Percentiles rank a stretch among this genome's conserved stretches.
Conservation (phyloP, 805 yeast genomes). For the Metschnikowia drakensbergensis region DNA sequence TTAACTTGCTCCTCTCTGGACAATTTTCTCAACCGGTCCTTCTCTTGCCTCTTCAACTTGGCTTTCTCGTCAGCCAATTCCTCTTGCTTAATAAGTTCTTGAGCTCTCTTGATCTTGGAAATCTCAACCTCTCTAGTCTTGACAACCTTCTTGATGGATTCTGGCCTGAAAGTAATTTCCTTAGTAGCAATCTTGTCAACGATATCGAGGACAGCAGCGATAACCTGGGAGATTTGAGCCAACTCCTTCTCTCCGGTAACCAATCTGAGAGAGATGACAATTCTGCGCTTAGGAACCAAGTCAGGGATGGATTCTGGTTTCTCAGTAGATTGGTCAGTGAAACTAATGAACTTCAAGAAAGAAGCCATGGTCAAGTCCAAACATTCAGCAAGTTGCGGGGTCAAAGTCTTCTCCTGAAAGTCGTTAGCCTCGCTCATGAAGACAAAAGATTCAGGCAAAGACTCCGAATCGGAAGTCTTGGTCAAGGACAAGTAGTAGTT, state of each 20-base stretch:
- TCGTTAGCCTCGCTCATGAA: conserved; percentile 89
- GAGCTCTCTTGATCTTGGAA: conserved; percentile 62
- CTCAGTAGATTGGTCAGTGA: conserved; percentile 79
- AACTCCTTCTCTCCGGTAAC: conserved; percentile 50
- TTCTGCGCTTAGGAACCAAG: conserved; percentile 49
- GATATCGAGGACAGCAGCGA: conserved; percentile 54
- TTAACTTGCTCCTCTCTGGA: conserved; percentile 78
- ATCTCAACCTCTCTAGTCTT: conserved; percentile 75
- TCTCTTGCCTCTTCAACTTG: conserved; percentile 62
- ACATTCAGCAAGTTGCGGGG: conserved; percentile 38
- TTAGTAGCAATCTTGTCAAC: conserved; percentile 55
- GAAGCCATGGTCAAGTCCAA: conserved; percentile 44
- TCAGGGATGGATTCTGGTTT: conserved; percentile 63
- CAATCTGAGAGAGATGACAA: conserved; percentile 52
- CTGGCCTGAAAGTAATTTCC: conserved; percentile 59
- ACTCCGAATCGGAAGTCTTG: conserved; percentile 67
- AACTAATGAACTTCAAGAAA: conserved; percentile 62
- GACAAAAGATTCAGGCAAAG: conserved; percentile 70
- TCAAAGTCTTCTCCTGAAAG: conserved; percentile 61
- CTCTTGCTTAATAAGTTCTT: conserved; percentile 64
- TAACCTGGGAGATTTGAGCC: conserved; percentile 45
- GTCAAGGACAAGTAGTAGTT: conserved; percentile 84
- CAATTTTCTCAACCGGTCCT: conserved; percentile 53
- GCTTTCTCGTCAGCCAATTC: conserved; percentile 66
- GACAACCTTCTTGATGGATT: conserved; percentile 69